These are phyloP conservation scores for Fragilaria crotonensis DNA, from an alignment of 108 stramenopile genomes.

Conservation along the genomic window DNA sequence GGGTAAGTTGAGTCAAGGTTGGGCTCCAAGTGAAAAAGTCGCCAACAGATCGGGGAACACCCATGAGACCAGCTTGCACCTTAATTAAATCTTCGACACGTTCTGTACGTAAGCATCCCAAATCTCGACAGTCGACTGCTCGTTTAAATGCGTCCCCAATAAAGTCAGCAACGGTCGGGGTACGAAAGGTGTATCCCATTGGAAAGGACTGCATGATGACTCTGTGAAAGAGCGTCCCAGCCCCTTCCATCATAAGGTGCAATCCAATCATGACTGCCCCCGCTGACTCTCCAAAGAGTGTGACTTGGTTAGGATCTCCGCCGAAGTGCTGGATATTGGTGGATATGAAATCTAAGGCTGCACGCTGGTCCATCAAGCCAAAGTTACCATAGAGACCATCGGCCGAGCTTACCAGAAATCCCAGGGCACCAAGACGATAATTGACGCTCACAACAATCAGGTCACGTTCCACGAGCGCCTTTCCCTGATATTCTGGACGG, in stretches of 20 bases:
- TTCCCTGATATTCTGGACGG: conserved; percentile 47
- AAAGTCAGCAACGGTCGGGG: conserved; percentile 73
- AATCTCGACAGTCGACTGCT: conserved; percentile 69
- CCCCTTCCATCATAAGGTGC: conserved; percentile 69
- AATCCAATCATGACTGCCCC: conserved; percentile 79
- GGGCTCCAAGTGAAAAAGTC: conserved; percentile 84
- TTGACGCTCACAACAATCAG: conserved; percentile 64
- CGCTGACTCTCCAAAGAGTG: conserved; percentile 79
- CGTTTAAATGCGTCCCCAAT: conserved; percentile 66
- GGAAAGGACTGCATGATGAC: conserved; percentile 74
- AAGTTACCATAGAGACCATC: conserved; percentile 54
- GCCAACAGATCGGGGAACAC: conserved; percentile 52
- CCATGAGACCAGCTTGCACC: conserved; percentile 70
- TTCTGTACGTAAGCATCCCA: conserved; percentile 63
- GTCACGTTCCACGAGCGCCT: conserved; percentile 43
- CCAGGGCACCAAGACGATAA: conserved; percentile 64
- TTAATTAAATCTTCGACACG: conserved; percentile 71
- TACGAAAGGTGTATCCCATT: conserved; percentile 67
- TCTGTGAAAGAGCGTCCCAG: conserved; percentile 45
- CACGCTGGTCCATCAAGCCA: conserved; percentile 66
- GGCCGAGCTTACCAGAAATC: conserved; percentile 47
- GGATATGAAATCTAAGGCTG: conserved; percentile 75
- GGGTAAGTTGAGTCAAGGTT: neutral
- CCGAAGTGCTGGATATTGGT: conserved; percentile 74
- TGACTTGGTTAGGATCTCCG: conserved; percentile 76